These are phyloP conservation scores for Exophiala alcalophila DNA, from an alignment of 2,329 filamentous ascomycete genomes.

Conservation along the genomic window DNA sequence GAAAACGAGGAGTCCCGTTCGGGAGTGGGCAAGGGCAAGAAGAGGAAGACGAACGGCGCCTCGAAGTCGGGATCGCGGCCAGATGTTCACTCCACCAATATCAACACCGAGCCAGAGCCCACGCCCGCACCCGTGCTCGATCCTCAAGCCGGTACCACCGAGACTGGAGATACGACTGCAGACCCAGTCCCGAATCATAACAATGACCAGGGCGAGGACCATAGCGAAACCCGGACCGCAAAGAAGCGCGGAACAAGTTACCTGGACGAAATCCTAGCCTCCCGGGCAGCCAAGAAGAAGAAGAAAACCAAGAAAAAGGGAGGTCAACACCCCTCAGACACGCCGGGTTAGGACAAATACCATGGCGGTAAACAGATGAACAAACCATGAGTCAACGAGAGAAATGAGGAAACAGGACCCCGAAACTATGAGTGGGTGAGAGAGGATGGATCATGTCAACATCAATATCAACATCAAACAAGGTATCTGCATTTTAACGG, in stretches of 20 bases:
- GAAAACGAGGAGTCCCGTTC: slow-evolving; percentile 13
- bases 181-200: neutral
- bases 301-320: slow-evolving; percentile 27
- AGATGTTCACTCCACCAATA: too few species aligned
- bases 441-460: too few species aligned
- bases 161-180: neutral
- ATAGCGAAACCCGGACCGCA: neutral
- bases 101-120: neutral
- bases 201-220: neutral
- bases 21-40: slow-evolving; percentile 1
- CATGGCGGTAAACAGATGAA: too few species aligned
- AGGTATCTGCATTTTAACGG: too few species aligned
- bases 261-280: slow-evolving; percentile 29
- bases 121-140: neutral
- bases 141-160: neutral
- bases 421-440: too few species aligned
- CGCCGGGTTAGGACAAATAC: neutral
- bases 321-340: slow-evolving; percentile 1
- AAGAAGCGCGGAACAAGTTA: slow-evolving; percentile 27
- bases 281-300: slow-evolving; percentile 28
- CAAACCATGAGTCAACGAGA: too few species aligned
- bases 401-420: too few species aligned
- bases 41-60: neutral
- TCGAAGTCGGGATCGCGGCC: neutral
- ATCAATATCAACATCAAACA: too few species aligned